Percentiles rank a stretch among this genome's conserved stretches.
Evolutionary conservation across 208 protist genomes (phyloP).

Genomic region (Crithidia acanthocephali): DNA sequence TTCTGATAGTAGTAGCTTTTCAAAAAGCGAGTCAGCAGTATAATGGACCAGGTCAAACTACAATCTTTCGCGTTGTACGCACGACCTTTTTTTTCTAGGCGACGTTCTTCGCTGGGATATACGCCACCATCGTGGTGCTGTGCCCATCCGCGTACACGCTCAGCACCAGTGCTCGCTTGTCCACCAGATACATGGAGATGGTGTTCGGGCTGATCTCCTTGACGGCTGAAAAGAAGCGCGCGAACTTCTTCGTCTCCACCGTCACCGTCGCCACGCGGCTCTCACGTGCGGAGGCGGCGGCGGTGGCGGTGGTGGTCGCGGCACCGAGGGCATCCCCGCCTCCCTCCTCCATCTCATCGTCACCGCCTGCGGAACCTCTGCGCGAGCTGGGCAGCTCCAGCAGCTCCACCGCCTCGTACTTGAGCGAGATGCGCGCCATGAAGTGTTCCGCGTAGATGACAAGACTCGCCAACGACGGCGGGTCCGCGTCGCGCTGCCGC

Average conservation of each 20-base stretch:
- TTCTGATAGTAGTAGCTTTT: too few relatives aligned
- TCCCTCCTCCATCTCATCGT: conserved; percentile 13
- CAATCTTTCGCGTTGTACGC: too few relatives aligned
- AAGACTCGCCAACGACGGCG: conserved; percentile 31
- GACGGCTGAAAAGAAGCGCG: conserved; percentile 73
- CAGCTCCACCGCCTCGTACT: conserved; percentile 63
- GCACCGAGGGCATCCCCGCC: conserved; percentile 21
- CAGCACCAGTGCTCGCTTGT: conserved; percentile 62
- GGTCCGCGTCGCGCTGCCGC: conserved; percentile 5
- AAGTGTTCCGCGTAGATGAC: conserved; percentile 61
- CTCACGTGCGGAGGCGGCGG: not conserved
- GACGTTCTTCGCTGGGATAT: conserved; percentile 65
- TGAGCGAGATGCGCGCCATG: conserved; percentile 61
- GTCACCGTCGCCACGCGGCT: conserved; percentile 40
- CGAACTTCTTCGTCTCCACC: conserved; percentile 71
- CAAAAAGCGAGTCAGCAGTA: too few relatives aligned
- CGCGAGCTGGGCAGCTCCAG: conserved; percentile 10
- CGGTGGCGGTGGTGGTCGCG: too few relatives aligned
- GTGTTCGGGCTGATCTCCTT: conserved; percentile 51
- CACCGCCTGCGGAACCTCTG: not conserved
- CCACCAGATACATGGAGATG: conserved; percentile 64
- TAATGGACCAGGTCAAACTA: too few relatives aligned
- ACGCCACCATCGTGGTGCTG: conserved; percentile 70
- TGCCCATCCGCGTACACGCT: conserved; percentile 47
- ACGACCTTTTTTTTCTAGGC: not conserved